phyloP scores from a whole-genome alignment of 2,329 filamentous ascomycete genomes.

The Sclerotinia trifoliorum region DNA sequence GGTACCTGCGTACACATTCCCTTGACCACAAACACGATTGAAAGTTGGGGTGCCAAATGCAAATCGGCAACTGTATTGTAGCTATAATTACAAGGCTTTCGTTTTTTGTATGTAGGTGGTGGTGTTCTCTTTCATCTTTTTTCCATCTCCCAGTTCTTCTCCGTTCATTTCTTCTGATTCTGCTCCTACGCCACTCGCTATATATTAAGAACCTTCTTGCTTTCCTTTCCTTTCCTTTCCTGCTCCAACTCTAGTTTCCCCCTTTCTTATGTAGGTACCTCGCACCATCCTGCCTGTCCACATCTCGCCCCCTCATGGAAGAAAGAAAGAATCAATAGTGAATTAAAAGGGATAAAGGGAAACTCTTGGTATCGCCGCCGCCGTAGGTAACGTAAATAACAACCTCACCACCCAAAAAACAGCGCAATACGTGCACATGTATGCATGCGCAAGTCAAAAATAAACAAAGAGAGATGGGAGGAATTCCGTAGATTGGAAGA shows the following conservation, averaged over 20 bases:
- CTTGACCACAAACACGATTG: neutral
- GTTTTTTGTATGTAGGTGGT: neutral
- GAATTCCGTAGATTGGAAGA: conserved; percentile 7
- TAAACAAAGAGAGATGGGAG: conserved; percentile 13
- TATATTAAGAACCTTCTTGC: conserved; percentile 11
- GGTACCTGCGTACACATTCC: neutral
- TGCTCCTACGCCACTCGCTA: conserved; percentile 5
- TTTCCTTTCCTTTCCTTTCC: neutral
- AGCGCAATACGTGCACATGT: neutral
- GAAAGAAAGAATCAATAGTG: conserved; percentile 14
- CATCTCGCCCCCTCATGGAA: neutral
- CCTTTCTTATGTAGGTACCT: neutral
- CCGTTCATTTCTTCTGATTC: neutral
- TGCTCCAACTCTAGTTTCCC: neutral
- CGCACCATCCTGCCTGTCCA: neutral
- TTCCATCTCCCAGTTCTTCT: neutral
- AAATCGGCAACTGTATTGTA: neutral
- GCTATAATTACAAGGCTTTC: conserved; percentile 4
- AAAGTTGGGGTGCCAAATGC: neutral
- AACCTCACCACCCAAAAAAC: neutral
- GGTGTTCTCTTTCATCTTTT: neutral
- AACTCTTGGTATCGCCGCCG: conserved; percentile 34
- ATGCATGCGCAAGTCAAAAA: conserved; percentile 11
- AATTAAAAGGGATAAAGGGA: conserved; percentile 21
- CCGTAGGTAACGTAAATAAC: conserved; percentile 21